phyloP scores from a whole-genome alignment of 176 grass and related monocot species.

The Musa schizocarpa region DNA sequence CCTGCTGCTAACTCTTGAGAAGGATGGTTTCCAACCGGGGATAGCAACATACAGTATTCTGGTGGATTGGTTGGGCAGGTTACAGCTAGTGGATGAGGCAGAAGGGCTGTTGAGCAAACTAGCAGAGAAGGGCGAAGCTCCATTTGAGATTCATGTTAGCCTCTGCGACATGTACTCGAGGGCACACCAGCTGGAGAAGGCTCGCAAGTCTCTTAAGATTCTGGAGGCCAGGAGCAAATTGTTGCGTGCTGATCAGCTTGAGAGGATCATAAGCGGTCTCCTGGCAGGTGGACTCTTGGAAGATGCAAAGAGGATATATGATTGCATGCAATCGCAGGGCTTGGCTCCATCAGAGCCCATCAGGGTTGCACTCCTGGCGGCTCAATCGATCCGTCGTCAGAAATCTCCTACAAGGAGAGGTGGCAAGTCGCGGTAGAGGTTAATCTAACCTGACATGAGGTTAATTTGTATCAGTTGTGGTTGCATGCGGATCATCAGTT shows the following conservation, averaged over 20 bases:
- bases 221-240: constrained; percentile 58
- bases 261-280: constrained; percentile 54
- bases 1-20: constrained; percentile 64
- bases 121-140: constrained; percentile 42
- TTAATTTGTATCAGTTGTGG: background rate
- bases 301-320: constrained; percentile 54
- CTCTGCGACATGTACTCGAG: constrained; percentile 70
- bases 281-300: constrained; percentile 39
- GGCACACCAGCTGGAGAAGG: constrained; percentile 33
- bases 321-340: constrained; percentile 52
- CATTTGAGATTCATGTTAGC: constrained; percentile 59
- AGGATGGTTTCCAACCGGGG: constrained; percentile 54
- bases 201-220: constrained; percentile 58
- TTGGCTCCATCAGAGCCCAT: constrained; percentile 34
- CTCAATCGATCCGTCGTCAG: constrained; percentile 11
- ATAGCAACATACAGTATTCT: constrained; percentile 43
- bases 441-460: background rate
- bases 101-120: constrained; percentile 49
- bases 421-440: background rate
- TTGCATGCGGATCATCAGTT: background rate
- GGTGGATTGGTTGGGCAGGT: constrained; percentile 57
- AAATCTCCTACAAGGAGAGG: background rate
- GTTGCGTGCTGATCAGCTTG: constrained; percentile 54
- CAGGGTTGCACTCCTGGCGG: constrained; percentile 21
- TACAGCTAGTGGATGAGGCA: constrained; percentile 63